Conservation (phyloP, 163 green algal species). For the Chloromonas sp. region DNA sequence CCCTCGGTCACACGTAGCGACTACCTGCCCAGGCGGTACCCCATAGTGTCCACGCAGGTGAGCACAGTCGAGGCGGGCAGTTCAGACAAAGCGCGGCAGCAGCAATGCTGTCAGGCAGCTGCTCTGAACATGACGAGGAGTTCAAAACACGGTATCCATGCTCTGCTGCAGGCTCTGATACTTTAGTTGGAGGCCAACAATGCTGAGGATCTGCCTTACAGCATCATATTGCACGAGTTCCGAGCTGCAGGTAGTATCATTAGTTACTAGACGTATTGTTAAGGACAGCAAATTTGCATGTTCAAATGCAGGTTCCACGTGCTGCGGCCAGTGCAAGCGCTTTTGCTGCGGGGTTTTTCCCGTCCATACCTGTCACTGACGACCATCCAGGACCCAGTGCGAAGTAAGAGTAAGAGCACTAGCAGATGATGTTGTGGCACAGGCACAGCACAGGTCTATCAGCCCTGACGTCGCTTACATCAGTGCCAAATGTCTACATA, state of each 20-base stretch:
- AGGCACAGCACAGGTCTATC: too few relatives aligned
- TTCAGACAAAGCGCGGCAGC: background rate
- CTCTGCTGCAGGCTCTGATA: background rate
- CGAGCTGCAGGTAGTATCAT: too few relatives aligned
- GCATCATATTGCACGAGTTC: too few relatives aligned
- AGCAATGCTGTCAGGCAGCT: background rate
- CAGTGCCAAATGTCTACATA: too few relatives aligned
- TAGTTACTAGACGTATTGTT: too few relatives aligned
- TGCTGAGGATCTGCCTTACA: too few relatives aligned
- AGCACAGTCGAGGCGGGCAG: background rate
- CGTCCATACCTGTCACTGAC: background rate
- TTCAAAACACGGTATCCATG: background rate
- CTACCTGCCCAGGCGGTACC: slow-evolving; percentile 39
- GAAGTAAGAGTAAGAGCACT: too few relatives aligned
- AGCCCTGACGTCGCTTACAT: too few relatives aligned
- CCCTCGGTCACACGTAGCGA: slow-evolving; percentile 14
- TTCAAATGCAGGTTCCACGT: slow-evolving; percentile 8
- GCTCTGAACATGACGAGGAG: too few relatives aligned
- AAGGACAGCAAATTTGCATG: too few relatives aligned
- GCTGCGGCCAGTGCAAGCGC: slow-evolving; percentile 36
- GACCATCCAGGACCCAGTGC: too few relatives aligned
- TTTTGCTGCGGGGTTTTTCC: slow-evolving; percentile 44
- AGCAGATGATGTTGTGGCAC: too few relatives aligned
- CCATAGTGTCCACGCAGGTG: slow-evolving; percentile 46
- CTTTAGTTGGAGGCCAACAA: background rate